Evolutionary conservation across 306 rosid genomes (phyloP).

Genomic region (Fagus sylvatica): DNA sequence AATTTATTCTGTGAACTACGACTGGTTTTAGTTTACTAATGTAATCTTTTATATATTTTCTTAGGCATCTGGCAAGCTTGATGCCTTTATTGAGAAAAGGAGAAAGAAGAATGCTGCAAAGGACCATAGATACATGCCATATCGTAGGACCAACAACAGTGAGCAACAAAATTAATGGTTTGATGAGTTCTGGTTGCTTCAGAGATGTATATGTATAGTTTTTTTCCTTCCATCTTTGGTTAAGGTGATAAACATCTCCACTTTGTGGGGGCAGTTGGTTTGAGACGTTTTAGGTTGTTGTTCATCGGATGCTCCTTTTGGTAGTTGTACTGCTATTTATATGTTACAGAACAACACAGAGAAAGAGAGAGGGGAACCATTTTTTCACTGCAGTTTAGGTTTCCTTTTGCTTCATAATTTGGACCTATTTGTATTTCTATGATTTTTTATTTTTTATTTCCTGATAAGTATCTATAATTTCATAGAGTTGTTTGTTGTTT

Average conservation of each 20-base stretch:
- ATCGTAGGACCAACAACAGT: constrained; percentile 44
- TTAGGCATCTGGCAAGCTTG: constrained; percentile 77
- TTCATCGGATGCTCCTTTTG: too few species aligned
- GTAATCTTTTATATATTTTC: not conserved
- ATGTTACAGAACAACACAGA: too few species aligned
- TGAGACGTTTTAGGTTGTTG: not conserved
- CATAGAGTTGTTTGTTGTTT: too few species aligned
- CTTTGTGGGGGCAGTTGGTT: not conserved
- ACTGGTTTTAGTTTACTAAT: not conserved
- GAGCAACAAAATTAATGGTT: constrained; percentile 3
- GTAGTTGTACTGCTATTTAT: too few species aligned
- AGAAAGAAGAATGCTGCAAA: constrained; percentile 85
- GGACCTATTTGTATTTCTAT: too few species aligned
- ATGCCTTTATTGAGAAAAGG: constrained; percentile 63
- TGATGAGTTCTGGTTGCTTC: not conserved
- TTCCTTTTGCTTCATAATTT: too few species aligned
- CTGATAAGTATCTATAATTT: too few species aligned
- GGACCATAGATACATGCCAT: constrained; percentile 76
- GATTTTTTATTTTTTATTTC: too few species aligned
- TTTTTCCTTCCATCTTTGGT: not conserved
- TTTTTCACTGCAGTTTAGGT: too few species aligned
- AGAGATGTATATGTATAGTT: not conserved
- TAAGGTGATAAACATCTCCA: not conserved
- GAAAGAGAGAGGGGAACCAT: too few species aligned
- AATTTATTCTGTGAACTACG: not conserved